Evolutionary conservation across 2,329 filamentous ascomycete genomes (phyloP).

Genomic region (Trichophyton verrucosum): DNA sequence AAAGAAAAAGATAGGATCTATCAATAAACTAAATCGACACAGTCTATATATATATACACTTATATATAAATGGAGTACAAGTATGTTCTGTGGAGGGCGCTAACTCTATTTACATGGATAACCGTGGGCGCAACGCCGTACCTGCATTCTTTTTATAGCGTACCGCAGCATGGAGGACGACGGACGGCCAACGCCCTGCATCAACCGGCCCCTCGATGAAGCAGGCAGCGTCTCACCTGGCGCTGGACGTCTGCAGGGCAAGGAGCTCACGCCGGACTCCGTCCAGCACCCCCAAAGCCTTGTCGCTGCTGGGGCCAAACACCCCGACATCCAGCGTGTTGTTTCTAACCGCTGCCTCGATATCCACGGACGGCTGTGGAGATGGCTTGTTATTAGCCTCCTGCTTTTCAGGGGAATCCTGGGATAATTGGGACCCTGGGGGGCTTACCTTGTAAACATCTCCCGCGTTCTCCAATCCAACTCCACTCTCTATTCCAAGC

Average conservation of each 20-base stretch:
- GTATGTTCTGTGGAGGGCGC: background rate
- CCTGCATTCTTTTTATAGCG: background rate
- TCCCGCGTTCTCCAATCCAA: background rate
- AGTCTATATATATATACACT: background rate
- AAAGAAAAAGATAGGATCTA: background rate
- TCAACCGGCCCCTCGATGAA: background rate
- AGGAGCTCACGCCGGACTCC: constrained; percentile 14
- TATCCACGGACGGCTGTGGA: constrained; percentile 40
- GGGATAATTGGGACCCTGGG: background rate
- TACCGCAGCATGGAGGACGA: background rate
- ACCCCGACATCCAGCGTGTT: constrained; percentile 42
- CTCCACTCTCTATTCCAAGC: background rate
- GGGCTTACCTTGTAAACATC: constrained; percentile 16
- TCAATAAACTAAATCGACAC: background rate
- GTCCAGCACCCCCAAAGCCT: constrained; percentile 11
- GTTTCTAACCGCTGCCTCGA: constrained; percentile 41
- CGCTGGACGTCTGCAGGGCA: background rate
- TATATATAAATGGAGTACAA: background rate
- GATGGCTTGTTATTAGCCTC: constrained; percentile 13
- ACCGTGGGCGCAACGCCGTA: background rate
- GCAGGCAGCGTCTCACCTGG: background rate
- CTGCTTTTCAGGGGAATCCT: background rate
- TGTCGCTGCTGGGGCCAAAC: constrained; percentile 33
- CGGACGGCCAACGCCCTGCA: background rate
- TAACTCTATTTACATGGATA: background rate